Conservation (phyloP, 1,284 basidiomycete genomes). For the Cystobasidium slooffiae region DNA sequence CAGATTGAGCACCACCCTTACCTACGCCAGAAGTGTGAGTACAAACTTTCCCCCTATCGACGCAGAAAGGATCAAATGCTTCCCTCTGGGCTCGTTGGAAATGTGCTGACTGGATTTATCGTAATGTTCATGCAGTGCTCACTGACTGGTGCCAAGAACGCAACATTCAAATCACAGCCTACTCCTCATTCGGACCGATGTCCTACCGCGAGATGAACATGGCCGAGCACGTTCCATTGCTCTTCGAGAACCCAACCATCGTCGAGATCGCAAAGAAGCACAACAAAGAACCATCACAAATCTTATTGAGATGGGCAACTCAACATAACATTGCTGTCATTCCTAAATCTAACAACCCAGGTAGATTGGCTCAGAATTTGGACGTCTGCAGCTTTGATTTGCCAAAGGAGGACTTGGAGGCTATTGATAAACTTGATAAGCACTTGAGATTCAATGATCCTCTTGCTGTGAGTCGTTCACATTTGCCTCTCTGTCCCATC, state of each 20-base stretch:
- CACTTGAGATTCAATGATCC: slow-evolving; percentile 74
- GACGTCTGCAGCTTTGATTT: slow-evolving; percentile 65
- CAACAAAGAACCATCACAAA: slow-evolving; percentile 66
- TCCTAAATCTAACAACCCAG: slow-evolving; percentile 67
- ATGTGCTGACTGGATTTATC: neutral
- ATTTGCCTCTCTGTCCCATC: neutral
- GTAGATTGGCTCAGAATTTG: slow-evolving; percentile 68
- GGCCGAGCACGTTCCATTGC: slow-evolving; percentile 48
- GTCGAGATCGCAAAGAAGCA: slow-evolving; percentile 62
- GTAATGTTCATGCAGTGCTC: slow-evolving; percentile 62
- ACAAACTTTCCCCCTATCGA: neutral
- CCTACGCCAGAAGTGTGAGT: slow-evolving; percentile 38
- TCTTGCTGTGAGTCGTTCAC: slow-evolving; percentile 16
- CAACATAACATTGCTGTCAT: slow-evolving; percentile 76
- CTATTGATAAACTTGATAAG: slow-evolving; percentile 68
- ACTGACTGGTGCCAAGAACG: slow-evolving; percentile 65
- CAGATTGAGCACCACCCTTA: slow-evolving; percentile 58
- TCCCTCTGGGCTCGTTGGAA: too few species aligned
- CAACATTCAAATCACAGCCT: slow-evolving; percentile 73
- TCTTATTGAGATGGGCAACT: slow-evolving; percentile 77
- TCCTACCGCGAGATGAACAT: slow-evolving; percentile 40
- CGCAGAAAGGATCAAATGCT: neutral
- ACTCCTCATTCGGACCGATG: slow-evolving; percentile 70
- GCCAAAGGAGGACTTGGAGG: slow-evolving; percentile 65
- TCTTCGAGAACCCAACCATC: slow-evolving; percentile 65